phyloP scores from a whole-genome alignment of 805 yeast species.

The Lachancea sp. region DNA sequence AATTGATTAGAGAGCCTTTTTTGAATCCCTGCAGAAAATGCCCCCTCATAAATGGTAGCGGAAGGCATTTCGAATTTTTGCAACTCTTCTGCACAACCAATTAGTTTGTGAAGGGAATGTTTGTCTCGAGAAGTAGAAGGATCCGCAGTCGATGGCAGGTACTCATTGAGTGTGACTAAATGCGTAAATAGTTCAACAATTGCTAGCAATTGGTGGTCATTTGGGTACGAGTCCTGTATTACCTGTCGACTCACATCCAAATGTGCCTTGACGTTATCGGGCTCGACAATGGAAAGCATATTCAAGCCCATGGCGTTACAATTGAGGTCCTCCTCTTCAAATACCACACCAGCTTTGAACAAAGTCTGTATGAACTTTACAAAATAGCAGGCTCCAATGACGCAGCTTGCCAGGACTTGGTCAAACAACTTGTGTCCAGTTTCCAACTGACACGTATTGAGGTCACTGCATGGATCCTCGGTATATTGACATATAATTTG shows the following conservation, averaged over 20 bases:
- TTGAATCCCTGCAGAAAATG: slow-evolving; percentile 44
- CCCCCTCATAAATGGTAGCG: slow-evolving; percentile 22
- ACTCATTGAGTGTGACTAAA: slow-evolving; percentile 18
- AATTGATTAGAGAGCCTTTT: slow-evolving; percentile 41
- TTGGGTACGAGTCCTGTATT: slow-evolving; percentile 7
- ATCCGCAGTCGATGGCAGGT: slow-evolving; percentile 5
- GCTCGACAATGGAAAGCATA: slow-evolving; percentile 27
- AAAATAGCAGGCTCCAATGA: slow-evolving; percentile 48
- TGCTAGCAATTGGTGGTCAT: slow-evolving; percentile 17
- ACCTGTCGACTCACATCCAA: slow-evolving; percentile 1
- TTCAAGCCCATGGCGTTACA: slow-evolving; percentile 55
- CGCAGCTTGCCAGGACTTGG: slow-evolving; percentile 44
- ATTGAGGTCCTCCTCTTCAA: slow-evolving; percentile 71
- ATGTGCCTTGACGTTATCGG: slow-evolving; percentile 1
- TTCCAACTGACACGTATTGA: slow-evolving; percentile 10
- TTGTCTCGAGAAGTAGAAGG: not conserved
- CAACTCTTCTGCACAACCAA: slow-evolving; percentile 1
- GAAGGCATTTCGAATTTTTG: slow-evolving; percentile 9
- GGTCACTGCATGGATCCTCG: slow-evolving; percentile 16
- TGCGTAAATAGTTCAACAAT: slow-evolving; percentile 18
- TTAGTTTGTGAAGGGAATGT: slow-evolving; percentile 3
- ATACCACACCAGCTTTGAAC: slow-evolving; percentile 51
- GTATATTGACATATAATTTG: slow-evolving; percentile 41
- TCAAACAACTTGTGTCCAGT: slow-evolving; percentile 38
- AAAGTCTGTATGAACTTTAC: slow-evolving; percentile 42